Percentiles rank a stretch among this genome's conserved stretches.
These are phyloP conservation scores for Teratosphaeria zuluensis DNA, from an alignment of 2,329 filamentous ascomycete genomes.

Conservation along the genomic window DNA sequence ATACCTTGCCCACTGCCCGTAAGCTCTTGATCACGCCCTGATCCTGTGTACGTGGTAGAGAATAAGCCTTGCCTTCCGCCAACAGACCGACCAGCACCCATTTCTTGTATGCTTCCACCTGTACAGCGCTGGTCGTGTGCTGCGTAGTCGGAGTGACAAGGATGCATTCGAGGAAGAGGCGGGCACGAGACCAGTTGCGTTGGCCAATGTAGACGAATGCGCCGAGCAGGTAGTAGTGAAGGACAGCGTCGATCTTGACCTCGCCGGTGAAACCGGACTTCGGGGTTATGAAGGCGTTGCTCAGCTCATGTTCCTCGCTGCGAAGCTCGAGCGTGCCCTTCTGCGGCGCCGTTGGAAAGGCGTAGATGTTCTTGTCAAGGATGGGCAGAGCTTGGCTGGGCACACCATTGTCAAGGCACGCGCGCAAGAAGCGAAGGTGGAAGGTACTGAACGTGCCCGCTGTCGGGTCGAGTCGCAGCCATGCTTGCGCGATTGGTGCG, in stretches of 20 bases:
- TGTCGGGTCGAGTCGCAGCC: conserved; percentile 57
- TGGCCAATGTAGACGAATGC: conserved; percentile 39
- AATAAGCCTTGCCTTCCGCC: conserved; percentile 50
- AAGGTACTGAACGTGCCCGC: conserved; percentile 56
- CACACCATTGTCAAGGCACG: conserved; percentile 46
- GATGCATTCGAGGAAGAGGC: conserved; percentile 38
- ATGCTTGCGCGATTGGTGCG: conserved; percentile 38
- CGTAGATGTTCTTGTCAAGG: conserved; percentile 56
- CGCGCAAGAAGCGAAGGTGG: conserved; percentile 49
- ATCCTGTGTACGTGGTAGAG: conserved; percentile 49
- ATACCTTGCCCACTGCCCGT: conserved; percentile 54
- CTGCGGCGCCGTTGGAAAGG: conserved; percentile 42
- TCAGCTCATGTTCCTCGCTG: conserved; percentile 32
- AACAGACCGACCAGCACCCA: conserved; percentile 74
- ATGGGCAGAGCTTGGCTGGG: conserved; percentile 50
- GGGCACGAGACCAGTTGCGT: conserved; percentile 34
- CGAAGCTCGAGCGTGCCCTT: conserved; percentile 29
- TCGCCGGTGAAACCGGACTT: conserved; percentile 47
- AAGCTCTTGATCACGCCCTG: conserved; percentile 46
- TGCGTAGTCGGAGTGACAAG: conserved; percentile 58
- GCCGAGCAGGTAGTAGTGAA: conserved; percentile 45
- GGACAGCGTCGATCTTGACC: conserved; percentile 44
- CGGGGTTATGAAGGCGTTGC: conserved; percentile 50
- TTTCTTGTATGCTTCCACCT: conserved; percentile 86
- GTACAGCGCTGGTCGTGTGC: conserved; percentile 58